Conservation (phyloP, 2,329 filamentous ascomycete species). For the Phialophora macrospora region DNA sequence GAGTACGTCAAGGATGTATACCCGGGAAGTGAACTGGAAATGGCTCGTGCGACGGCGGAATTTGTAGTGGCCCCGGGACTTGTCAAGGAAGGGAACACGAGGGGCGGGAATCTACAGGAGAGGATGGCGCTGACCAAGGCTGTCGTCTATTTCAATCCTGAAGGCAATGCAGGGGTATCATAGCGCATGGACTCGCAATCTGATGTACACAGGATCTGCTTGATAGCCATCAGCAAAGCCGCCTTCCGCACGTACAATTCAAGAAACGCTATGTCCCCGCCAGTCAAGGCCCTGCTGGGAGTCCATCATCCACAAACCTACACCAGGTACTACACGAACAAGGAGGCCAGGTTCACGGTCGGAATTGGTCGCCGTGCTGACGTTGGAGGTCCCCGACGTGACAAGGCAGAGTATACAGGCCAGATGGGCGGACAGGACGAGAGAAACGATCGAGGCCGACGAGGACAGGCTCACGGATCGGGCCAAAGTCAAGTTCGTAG, state of each 20-base stretch:
- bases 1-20: constrained; percentile 1
- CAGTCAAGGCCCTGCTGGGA: not conserved
- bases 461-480: not conserved
- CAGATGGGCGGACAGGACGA: not conserved
- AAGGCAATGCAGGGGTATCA: not conserved
- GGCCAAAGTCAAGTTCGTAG: not conserved
- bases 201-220: not conserved
- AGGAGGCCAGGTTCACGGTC: not conserved
- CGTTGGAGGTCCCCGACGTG: not conserved
- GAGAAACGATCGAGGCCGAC: not conserved
- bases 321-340: constrained; percentile 7
- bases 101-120: not conserved
- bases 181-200: not conserved
- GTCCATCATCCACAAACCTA: not conserved
- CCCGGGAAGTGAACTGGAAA: not conserved
- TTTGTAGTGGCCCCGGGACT: not conserved
- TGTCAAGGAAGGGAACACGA: constrained; percentile 1
- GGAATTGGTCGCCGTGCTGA: constrained; percentile 1
- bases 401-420: constrained; percentile 1
- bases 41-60: not conserved
- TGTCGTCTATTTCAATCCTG: constrained; percentile 1
- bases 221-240: not conserved
- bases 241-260: not conserved
- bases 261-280: constrained; percentile 1
- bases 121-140: not conserved